Evolutionary conservation across 805 yeast species (phyloP).

Genomic region (Cephaloascus albidus): DNA sequence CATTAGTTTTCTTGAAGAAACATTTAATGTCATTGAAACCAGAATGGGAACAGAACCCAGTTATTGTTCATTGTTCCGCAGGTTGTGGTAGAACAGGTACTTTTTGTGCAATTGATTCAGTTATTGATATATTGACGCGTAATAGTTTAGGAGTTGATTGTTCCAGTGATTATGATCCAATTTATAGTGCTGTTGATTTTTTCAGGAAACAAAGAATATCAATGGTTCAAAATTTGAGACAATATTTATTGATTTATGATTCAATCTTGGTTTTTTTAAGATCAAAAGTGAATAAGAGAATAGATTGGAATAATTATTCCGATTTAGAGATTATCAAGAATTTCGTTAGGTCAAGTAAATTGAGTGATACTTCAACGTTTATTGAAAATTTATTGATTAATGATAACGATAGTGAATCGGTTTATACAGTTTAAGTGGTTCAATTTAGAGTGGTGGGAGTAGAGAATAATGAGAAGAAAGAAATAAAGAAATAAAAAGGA

Average conservation of each 20-base stretch:
- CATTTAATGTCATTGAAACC: slow-evolving; percentile 7
- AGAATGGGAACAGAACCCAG: slow-evolving; percentile 27
- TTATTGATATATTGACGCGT: slow-evolving; percentile 23
- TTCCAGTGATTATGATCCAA: slow-evolving; percentile 22
- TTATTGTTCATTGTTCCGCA: slow-evolving; percentile 86
- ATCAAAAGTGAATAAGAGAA: too few species aligned
- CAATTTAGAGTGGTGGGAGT: too few species aligned
- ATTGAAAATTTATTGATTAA: too few species aligned
- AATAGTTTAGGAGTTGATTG: slow-evolving; percentile 7
- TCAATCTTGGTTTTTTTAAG: neutral
- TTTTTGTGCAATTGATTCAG: slow-evolving; percentile 61
- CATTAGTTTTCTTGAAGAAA: slow-evolving; percentile 25
- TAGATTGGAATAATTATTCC: neutral
- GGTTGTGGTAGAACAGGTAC: slow-evolving; percentile 98
- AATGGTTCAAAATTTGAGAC: slow-evolving; percentile 51
- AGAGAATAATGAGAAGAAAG: too few species aligned
- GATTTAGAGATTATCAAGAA: too few species aligned
- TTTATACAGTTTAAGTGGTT: too few species aligned
- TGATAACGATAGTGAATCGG: too few species aligned
- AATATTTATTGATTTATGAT: slow-evolving; percentile 43
- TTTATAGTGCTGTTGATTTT: slow-evolving; percentile 34
- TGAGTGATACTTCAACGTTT: too few species aligned
- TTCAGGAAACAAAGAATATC: slow-evolving; percentile 44
- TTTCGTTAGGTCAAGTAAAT: too few species aligned
- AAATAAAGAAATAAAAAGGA: too few species aligned